These are phyloP conservation scores for Xylogone sp. DNA, from an alignment of 2,329 filamentous ascomycete genomes.

Conservation along the genomic window DNA sequence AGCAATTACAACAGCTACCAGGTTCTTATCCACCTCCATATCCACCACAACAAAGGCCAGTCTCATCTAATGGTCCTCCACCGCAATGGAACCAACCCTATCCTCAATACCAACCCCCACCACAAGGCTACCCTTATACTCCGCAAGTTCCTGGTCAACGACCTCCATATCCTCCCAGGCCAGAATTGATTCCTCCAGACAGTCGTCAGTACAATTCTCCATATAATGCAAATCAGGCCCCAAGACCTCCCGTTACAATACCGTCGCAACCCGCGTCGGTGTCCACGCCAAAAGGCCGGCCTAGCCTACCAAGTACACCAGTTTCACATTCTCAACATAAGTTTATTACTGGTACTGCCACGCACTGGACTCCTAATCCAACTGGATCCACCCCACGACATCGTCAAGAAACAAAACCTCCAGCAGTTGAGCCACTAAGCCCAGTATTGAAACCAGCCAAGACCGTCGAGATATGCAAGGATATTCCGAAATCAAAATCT, in stretches of 20 bases:
- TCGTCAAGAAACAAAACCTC: constrained; percentile 43
- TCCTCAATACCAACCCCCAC: constrained; percentile 9
- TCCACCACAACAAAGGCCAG: constrained; percentile 7
- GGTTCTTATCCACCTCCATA: constrained; percentile 12
- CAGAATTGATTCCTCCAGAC: constrained; percentile 18
- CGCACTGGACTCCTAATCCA: constrained; percentile 54
- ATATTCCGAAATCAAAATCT: constrained; percentile 16
- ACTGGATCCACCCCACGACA: constrained; percentile 54
- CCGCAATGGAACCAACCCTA: constrained; percentile 3
- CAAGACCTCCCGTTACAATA: constrained; percentile 9
- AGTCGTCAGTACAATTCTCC: constrained; percentile 29
- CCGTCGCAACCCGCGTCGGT: constrained; percentile 4
- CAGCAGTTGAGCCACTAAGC: constrained; percentile 56
- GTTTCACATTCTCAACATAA: constrained; percentile 9
- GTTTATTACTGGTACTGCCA: constrained; percentile 37
- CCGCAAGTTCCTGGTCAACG: constrained; percentile 13
- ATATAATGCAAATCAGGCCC: constrained; percentile 24
- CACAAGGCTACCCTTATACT: constrained; percentile 13
- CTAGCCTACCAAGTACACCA: constrained; percentile 23
- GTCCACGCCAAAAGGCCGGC: constrained; percentile 11
- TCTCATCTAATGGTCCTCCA: constrained; percentile 1
- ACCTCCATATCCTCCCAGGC: constrained; percentile 16
- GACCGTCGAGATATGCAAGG: constrained; percentile 24
- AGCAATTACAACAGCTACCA: constrained; percentile 9
- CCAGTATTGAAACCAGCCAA: constrained; percentile 42